Evolutionary conservation across 805 yeast species (phyloP).

Genomic region (Naumovozyma baii): DNA sequence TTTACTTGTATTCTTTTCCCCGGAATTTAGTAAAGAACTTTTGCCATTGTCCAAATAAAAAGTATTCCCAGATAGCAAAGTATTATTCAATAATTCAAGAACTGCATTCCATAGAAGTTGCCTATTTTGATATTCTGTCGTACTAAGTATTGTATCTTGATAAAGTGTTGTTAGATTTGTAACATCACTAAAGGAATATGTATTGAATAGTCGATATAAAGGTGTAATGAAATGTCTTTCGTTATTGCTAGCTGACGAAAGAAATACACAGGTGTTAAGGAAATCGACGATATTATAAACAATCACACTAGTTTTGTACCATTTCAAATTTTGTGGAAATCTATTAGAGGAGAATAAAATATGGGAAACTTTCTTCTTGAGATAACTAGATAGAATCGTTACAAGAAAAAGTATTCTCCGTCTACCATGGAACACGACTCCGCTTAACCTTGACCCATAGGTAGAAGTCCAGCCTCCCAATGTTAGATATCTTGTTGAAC

Average conservation of each 20-base stretch:
- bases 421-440: conserved; percentile 9
- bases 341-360: conserved; percentile 2
- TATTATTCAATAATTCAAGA: conserved; percentile 18
- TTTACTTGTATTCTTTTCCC: neutral
- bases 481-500: conserved; percentile 7
- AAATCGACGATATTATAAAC: conserved; percentile 6
- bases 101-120: conserved; percentile 27
- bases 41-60: neutral
- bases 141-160: conserved; percentile 13
- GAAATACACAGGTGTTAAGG: conserved; percentile 2
- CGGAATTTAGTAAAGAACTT: neutral
- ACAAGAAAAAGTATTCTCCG: conserved; percentile 11
- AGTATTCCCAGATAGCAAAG: conserved; percentile 10
- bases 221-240: conserved; percentile 9
- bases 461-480: conserved; percentile 3
- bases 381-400: conserved; percentile 10
- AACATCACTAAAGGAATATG: conserved; percentile 1
- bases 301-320: neutral
- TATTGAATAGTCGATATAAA: conserved; percentile 13
- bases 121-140: conserved; percentile 21
- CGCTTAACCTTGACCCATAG: conserved; percentile 12
- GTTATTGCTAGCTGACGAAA: neutral
- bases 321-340: neutral
- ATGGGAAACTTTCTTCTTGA: conserved; percentile 10
- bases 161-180: conserved; percentile 5